These are phyloP conservation scores for Saccharomycopsis fermentans DNA, from an alignment of 805 yeast genomes.

Conservation along the genomic window DNA sequence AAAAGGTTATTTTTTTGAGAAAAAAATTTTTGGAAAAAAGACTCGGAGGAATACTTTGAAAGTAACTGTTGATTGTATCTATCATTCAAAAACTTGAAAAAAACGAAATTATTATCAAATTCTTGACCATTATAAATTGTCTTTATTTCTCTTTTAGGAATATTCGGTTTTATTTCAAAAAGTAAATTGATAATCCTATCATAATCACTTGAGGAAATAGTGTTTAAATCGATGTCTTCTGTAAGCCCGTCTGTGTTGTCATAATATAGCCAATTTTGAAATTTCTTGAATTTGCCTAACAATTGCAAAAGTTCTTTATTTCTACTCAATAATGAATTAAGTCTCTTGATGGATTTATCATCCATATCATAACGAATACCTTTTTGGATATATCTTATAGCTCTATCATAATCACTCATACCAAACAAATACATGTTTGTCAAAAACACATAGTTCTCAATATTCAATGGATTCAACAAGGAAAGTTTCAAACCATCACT, in stretches of 20 bases:
- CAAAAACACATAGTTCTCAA: conserved; percentile 16
- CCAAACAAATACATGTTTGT: conserved; percentile 39
- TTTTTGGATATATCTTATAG: conserved; percentile 43
- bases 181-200: conserved; percentile 1
- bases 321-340: conserved; percentile 31
- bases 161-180: conserved; percentile 11
- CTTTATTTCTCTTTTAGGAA: conserved; percentile 17
- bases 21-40: conserved; percentile 8
- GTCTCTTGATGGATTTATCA: conserved; percentile 42
- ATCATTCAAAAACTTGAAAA: conserved; percentile 11
- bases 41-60: neutral
- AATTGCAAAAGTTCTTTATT: conserved; percentile 28
- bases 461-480: conserved; percentile 10
- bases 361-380: conserved; percentile 79
- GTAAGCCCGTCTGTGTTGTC: conserved; percentile 24
- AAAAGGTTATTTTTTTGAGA: neutral
- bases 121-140: conserved; percentile 20
- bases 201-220: conserved; percentile 31
- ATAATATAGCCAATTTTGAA: conserved; percentile 29
- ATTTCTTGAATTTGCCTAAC: conserved; percentile 36
- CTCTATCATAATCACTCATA: conserved; percentile 41
- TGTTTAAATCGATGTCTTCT: conserved; percentile 31
- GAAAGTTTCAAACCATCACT: conserved; percentile 12
- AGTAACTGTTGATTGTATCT: conserved; percentile 7
- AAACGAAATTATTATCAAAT: conserved; percentile 20